A percentile compares a stretch with the other conserved stretches of the same genome.
Evolutionary conservation across 2,329 filamentous ascomycete species (phyloP).

Genomic region (Lasiodiplodia gonubiensis): DNA sequence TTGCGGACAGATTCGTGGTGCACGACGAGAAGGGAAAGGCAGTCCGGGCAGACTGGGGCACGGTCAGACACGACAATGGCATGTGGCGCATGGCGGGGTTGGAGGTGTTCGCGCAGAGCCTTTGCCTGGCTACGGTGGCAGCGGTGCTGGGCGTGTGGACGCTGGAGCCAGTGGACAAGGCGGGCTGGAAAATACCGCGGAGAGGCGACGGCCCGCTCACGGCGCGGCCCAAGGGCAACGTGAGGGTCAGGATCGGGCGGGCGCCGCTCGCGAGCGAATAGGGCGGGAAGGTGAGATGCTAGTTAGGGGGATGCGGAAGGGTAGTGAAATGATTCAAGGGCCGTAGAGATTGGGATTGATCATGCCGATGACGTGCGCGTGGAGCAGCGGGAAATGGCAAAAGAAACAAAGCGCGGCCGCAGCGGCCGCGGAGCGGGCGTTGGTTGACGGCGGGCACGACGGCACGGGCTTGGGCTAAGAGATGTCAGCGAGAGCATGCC

Average conservation of each 20-base stretch:
- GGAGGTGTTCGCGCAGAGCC: slow-evolving; percentile 56
- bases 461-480: slow-evolving; percentile 12
- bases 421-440: slow-evolving; percentile 15
- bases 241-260: slow-evolving; percentile 60
- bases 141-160: slow-evolving; percentile 63
- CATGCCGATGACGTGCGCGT: slow-evolving; percentile 21
- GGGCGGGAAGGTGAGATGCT: neutral
- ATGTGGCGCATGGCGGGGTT: slow-evolving; percentile 38
- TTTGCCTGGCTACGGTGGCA: slow-evolving; percentile 58
- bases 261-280: slow-evolving; percentile 34
- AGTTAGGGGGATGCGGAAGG: slow-evolving; percentile 2
- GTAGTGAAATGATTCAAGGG: slow-evolving; percentile 27
- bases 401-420: slow-evolving; percentile 21
- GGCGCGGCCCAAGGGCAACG: slow-evolving; percentile 57
- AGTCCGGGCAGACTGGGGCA: slow-evolving; percentile 19
- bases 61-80: slow-evolving; percentile 24
- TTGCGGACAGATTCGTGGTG: slow-evolving; percentile 40
- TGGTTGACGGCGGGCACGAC: slow-evolving; percentile 7
- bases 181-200: slow-evolving; percentile 58
- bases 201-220: slow-evolving; percentile 54
- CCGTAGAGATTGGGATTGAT: slow-evolving; percentile 25
- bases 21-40: slow-evolving; percentile 39
- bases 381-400: slow-evolving; percentile 21
- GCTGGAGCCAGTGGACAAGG: slow-evolving; percentile 51
- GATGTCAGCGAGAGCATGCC: neutral